phyloP scores from a whole-genome alignment of 306 rosid species.

The Pachyrhizus erosus region DNA sequence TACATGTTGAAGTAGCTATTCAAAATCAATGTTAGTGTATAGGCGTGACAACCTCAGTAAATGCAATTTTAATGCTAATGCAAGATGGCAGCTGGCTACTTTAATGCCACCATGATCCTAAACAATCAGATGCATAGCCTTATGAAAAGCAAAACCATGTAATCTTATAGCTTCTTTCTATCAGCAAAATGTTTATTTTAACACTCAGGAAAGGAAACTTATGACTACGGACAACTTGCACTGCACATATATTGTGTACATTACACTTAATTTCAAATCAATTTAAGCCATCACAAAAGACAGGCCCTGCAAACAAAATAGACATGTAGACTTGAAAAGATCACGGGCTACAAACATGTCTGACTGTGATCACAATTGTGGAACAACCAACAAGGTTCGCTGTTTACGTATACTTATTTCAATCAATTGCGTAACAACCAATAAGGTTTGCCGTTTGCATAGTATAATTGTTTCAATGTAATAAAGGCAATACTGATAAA shows the following conservation, averaged over 20 bases:
- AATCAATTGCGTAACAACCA: neutral
- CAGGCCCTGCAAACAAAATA: neutral
- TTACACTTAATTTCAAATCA: neutral
- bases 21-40: neutral
- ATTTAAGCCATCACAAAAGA: neutral
- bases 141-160: no score
- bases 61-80: neutral
- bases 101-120: neutral
- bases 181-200: no score
- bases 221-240: no score
- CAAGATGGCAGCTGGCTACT: neutral
- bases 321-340: conserved; percentile 6
- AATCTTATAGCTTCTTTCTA: no score
- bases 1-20: conserved; percentile 19
- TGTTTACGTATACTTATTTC: no score
- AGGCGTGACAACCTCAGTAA: neutral
- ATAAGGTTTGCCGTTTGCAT: neutral
- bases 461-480: neutral
- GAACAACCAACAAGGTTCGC: neutral
- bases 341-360: neutral
- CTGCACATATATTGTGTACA: neutral
- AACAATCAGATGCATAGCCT: neutral
- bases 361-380: neutral
- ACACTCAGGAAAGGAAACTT: no score
- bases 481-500: neutral